A percentile compares a stretch with the other conserved stretches of the same genome.
Conservation (phyloP, 1,284 basidiomycete genomes). For the Austroboletus rostrupii region DNA sequence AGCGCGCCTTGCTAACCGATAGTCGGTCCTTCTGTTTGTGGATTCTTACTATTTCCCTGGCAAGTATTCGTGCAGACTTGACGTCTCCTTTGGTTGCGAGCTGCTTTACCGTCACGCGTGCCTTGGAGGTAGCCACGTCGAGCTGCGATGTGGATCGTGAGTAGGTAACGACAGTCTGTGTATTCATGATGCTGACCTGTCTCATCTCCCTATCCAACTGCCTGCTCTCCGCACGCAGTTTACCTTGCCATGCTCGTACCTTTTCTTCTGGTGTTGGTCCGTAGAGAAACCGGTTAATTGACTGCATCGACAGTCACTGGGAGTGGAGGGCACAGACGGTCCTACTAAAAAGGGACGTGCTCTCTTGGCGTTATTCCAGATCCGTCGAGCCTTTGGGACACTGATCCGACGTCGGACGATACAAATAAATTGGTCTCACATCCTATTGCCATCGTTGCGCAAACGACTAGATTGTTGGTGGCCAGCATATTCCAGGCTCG, state of each 20-base stretch:
- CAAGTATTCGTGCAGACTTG: constrained; percentile 89
- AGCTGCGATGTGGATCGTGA: constrained; percentile 48
- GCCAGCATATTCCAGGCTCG: too few species aligned
- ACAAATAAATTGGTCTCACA: too few species aligned
- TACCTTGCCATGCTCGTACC: constrained; percentile 83
- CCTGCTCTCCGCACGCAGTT: constrained; percentile 77
- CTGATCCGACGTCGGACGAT: too few species aligned
- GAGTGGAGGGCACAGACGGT: background rate
- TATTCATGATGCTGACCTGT: constrained; percentile 59
- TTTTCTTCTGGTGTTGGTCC: constrained; percentile 93
- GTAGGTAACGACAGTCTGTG: constrained; percentile 8
- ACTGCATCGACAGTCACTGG: constrained; percentile 57
- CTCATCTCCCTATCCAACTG: constrained; percentile 88
- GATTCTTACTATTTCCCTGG: constrained; percentile 91
- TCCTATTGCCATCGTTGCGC: background rate
- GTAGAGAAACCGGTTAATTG: constrained; percentile 88
- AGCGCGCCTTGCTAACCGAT: constrained; percentile 87
- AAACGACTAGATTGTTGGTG: background rate
- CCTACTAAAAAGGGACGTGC: constrained; percentile 18
- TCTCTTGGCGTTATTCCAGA: constrained; percentile 2
- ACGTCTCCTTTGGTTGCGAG: constrained; percentile 90
- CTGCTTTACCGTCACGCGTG: constrained; percentile 80
- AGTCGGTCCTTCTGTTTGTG: constrained; percentile 93
- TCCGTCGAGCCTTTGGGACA: background rate
- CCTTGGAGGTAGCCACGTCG: constrained; percentile 80